Base-by-base conservation (phyloP, 73 alveolate species). In the Paramecium octaurelia region DNA sequence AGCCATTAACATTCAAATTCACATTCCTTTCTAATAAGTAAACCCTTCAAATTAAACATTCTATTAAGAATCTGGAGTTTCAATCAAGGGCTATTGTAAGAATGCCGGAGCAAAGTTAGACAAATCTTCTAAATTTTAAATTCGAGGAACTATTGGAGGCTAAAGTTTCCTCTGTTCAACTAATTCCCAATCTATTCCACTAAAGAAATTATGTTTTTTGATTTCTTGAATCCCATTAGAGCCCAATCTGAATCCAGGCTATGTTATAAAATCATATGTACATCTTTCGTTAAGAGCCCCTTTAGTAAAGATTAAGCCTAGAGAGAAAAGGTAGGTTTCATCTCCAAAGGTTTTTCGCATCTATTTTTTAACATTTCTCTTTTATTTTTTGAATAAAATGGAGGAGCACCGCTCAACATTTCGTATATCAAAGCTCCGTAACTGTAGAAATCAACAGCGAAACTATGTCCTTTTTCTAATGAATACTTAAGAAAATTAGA, bases 121-220 rank as follows among this genome's bases (percentile, higher is more conserved):
- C 27, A 58, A 50, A 23, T 83, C 95, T 27, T 92, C 84, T 16
- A 42, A 48, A 54, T 93, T 80, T 38, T 92, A 59, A 40, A 96
- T 46, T 11, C 88, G 68, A n/a, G 99, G 99, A 14, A 93, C 50
- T 92, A 97, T 95, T 9, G 97, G 97, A 3, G 99, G 98, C 59
- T 80, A 68, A n/a, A 95, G 68, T 92, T 86, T 93, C 88, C 95
- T 95, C 46, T 86, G 86, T 20, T 92, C 76, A 54, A 95, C 84
- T 24, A 71, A 92, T 77, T 60, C 75, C 96, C 96, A 92, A 58
- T 92, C 85, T n/a, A 92, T 77, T 21, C 70, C 85, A 12, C 58
- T 75, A 70, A 92, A 88, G 54, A 88, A 92, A 14, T 86, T 85
- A 54, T 92, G 96, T 24, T 57, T 92, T 85, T 92, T 92, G 4